Percentiles rank a stretch among this genome's conserved stretches.
Evolutionary conservation across 1,284 basidiomycete species (phyloP).

Genomic region (Phlebopus sp.): DNA sequence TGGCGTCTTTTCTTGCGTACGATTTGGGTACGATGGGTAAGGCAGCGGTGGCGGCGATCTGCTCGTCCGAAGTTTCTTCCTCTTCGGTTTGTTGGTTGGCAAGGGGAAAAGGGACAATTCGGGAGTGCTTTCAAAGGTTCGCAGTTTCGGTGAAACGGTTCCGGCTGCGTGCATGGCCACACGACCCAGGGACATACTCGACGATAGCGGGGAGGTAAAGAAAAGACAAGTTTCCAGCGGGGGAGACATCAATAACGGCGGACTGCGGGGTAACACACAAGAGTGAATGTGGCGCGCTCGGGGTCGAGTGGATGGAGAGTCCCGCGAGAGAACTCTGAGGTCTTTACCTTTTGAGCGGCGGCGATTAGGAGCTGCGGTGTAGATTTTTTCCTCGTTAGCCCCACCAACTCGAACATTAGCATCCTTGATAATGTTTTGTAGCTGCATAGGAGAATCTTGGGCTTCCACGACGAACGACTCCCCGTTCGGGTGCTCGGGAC

Average conservation of each 20-base stretch:
- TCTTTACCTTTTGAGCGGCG: conserved; percentile 4
- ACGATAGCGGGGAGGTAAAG: conserved; percentile 24
- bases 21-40: conserved; percentile 21
- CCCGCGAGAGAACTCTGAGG: not conserved
- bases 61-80: conserved; percentile 5
- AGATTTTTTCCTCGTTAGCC: conserved; percentile 9
- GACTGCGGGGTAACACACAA: conserved; percentile 26
- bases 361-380: conserved; percentile 17
- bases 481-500: too few species aligned
- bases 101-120: conserved; percentile 20
- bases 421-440: not conserved
- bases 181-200: conserved; percentile 17
- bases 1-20: not conserved
- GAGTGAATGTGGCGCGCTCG: conserved; percentile 20
- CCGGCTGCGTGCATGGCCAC: not conserved
- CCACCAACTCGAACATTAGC: not conserved
- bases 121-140: conserved; percentile 2
- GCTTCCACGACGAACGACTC: not conserved
- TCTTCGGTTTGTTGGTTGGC: conserved; percentile 12
- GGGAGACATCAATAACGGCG: conserved; percentile 29
- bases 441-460: not conserved
- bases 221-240: conserved; percentile 30
- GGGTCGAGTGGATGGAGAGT: conserved; percentile 3
- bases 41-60: conserved; percentile 16
- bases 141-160: not conserved